Evolutionary conservation across 768 basidiomycete species (phyloP).

Genomic region (Lactarius hatsudake): DNA sequence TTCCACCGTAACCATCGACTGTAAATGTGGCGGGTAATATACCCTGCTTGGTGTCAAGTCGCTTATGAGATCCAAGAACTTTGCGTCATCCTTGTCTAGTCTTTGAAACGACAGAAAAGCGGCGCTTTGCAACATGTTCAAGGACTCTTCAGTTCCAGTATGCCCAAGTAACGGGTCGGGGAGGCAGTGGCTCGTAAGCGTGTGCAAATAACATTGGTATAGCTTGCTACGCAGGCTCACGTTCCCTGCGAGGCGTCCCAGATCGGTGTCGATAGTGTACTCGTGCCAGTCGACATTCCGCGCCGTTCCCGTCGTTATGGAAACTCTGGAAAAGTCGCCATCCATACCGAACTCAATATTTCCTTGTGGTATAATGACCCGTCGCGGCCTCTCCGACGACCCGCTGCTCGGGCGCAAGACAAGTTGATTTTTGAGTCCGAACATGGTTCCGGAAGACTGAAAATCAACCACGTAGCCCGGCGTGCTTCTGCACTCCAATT

Average conservation of each 20-base stretch:
- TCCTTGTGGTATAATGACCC: conserved; percentile 17
- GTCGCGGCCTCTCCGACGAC: neutral
- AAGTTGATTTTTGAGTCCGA: conserved; percentile 41
- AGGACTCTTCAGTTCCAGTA: conserved; percentile 45
- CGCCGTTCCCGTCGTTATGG: neutral
- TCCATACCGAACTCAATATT: neutral
- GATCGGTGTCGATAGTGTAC: conserved; percentile 34
- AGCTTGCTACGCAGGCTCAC: conserved; percentile 33
- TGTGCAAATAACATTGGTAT: conserved; percentile 45
- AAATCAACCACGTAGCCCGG: conserved; percentile 41
- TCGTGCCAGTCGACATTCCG: conserved; percentile 30
- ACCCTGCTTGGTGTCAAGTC: conserved; percentile 1
- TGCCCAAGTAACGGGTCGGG: conserved; percentile 44
- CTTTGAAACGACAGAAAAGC: conserved; percentile 41
- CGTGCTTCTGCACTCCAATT: conserved; percentile 42
- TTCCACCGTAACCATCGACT: conserved; percentile 1
- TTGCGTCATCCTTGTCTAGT: conserved; percentile 21
- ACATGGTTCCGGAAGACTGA: conserved; percentile 45
- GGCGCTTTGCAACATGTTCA: conserved; percentile 40
- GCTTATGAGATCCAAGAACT: conserved; percentile 4
- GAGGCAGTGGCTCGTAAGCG: conserved; percentile 41
- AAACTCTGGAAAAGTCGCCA: conserved; percentile 6
- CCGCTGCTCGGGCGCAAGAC: neutral
- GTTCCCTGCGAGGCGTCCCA: conserved; percentile 35
- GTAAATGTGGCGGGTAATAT: conserved; percentile 5